Base-by-base conservation (phyloP, 1,284 basidiomycete species). In the Vanrija sp. region DNA sequence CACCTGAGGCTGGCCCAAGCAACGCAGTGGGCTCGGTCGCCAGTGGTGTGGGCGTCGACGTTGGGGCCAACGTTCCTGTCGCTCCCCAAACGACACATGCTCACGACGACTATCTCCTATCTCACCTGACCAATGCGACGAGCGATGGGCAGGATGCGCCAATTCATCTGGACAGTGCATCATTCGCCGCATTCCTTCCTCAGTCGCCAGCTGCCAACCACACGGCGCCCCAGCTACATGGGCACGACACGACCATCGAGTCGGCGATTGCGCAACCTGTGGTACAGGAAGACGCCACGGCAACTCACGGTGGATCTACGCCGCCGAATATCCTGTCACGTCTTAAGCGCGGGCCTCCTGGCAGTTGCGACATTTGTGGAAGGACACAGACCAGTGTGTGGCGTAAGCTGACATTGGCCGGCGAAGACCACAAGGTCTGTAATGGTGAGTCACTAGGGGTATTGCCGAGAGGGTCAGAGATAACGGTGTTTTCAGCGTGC, bases 371-470 rank as follows among this genome's bases (percentile, higher is more conserved):
- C 57, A 67, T 74, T 38, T 74, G 72, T 45, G 63, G 59, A 18
- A 56, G 72, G 23, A 72, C 68, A 9, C 65, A 71, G 45, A 74
- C 72, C n/a, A 69, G 61, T 18, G 69, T 69, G 16, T 74, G 72
- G 72, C 59, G 72, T 41, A 74, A 72, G 50, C 50, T 74, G 9
- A 43, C 48, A 3, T 51, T 69, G 5, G 63, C 57, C 12, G 64
- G 64, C 16, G 58, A 67, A 20, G 64, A 68, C 18, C 54, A 62
- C 20, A 66, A 68, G 38, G 72, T 74, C 18, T 74, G 72, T 56
- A 74, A 74, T 56, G 60, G 72, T 74, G 59, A 61, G 70, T 67
- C n/a, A 19, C 15, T 12, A 12, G 15, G 16, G 35, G 22, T 36
- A 18, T 24, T 19, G n/a, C 14, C 3, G 18, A 24, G 24, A 23